A percentile compares a stretch with the other conserved stretches of the same genome.
Conservation (phyloP, 2,329 filamentous ascomycete genomes). For the Talaromyces sp. region DNA sequence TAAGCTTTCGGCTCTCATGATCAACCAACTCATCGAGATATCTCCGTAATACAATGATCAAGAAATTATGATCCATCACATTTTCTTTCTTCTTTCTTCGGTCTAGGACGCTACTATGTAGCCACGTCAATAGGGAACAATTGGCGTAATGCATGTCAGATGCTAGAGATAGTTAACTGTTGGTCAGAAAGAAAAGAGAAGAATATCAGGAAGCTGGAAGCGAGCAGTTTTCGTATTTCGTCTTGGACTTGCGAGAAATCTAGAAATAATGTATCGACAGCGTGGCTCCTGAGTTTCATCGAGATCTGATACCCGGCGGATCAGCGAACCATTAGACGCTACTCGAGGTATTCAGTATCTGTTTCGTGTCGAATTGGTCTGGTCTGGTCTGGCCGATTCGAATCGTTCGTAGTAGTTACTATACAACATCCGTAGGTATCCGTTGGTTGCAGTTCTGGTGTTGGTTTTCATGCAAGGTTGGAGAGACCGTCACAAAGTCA, state of each 20-base stretch:
- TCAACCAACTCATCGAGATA: not conserved
- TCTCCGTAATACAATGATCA: not conserved
- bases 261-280: not conserved
- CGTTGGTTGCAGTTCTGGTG: not conserved
- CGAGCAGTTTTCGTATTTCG: not conserved
- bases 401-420: not conserved
- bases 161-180: not conserved
- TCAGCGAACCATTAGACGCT: not conserved
- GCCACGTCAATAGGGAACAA: not conserved
- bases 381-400: not conserved
- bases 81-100: not conserved
- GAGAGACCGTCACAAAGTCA: slow-evolving; percentile 3
- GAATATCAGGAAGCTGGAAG: not conserved
- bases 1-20: not conserved
- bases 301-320: not conserved
- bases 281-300: not conserved
- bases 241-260: not conserved
- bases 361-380: not conserved
- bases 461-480: slow-evolving; percentile 5
- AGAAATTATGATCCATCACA: slow-evolving; percentile 1
- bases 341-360: not conserved
- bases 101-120: not conserved
- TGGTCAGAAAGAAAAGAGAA: not conserved
- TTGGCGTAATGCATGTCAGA: slow-evolving; percentile 2
- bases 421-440: not conserved